A percentile compares a stretch with the other conserved stretches of the same genome.
Conservation (phyloP, 2,329 filamentous ascomycete species). For the Chlorencoelia australis region DNA sequence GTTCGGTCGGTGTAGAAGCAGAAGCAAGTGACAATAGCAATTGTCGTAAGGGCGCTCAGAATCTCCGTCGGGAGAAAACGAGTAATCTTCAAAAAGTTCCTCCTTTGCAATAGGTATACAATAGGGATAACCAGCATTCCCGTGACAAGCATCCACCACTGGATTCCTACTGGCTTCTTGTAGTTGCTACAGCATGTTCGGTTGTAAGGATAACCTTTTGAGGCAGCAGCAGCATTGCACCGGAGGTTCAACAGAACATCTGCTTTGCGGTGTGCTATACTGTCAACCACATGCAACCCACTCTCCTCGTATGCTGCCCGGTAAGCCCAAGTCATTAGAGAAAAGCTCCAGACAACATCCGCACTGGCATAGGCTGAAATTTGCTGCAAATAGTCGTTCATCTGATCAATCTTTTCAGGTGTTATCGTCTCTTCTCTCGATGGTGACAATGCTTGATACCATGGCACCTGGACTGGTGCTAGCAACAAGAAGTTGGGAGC, state of each 20-base stretch:
- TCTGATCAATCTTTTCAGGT: constrained; percentile 37
- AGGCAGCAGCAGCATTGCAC: constrained; percentile 39
- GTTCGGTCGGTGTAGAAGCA: constrained; percentile 46
- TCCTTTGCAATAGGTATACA: constrained; percentile 15
- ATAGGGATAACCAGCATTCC: constrained; percentile 25
- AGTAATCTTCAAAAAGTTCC: constrained; percentile 8
- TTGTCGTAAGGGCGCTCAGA: constrained; percentile 13
- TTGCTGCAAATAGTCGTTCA: constrained; percentile 42
- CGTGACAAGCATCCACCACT: constrained; percentile 27
- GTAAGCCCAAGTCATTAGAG: constrained; percentile 35
- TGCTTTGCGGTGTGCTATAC: constrained; percentile 37
- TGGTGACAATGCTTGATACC: constrained; percentile 23
- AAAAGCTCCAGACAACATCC: constrained; percentile 41
- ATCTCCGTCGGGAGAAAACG: constrained; percentile 16
- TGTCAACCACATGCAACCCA: constrained; percentile 38
- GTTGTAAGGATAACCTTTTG: constrained; percentile 34
- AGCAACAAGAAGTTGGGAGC: constrained; percentile 23
- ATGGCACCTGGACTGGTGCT: constrained; percentile 27
- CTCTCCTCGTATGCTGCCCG: constrained; percentile 33
- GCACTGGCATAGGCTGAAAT: constrained; percentile 32
- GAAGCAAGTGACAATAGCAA: constrained; percentile 27
- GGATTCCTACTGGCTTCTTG: constrained; percentile 28
- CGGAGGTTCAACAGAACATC: constrained; percentile 40
- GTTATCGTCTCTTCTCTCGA: constrained; percentile 34
- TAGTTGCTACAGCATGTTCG: constrained; percentile 44